Percentiles rank a stretch among this genome's conserved stretches.
phyloP scores from a whole-genome alignment of 1,284 basidiomycete genomes.

The Ganoderma sp. region DNA sequence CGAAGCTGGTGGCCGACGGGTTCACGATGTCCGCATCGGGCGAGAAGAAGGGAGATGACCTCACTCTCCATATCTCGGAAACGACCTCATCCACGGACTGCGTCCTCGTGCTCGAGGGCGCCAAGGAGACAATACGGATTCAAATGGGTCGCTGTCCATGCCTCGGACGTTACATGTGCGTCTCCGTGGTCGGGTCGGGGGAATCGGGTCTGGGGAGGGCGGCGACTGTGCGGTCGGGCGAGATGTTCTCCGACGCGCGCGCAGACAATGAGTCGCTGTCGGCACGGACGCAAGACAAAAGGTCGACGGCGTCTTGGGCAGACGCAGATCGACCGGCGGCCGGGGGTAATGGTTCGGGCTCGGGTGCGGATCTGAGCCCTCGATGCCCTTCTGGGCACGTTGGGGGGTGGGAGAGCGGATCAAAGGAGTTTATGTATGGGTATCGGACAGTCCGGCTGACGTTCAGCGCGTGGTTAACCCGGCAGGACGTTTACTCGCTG shows the following conservation, averaged over 20 bases:
- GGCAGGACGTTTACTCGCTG: slow-evolving; percentile 24
- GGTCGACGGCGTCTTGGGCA: background rate
- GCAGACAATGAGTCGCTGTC: slow-evolving; percentile 7
- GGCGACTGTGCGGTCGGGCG: slow-evolving; percentile 11
- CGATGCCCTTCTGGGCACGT: slow-evolving; percentile 26
- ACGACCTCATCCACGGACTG: slow-evolving; percentile 2
- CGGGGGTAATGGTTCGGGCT: background rate
- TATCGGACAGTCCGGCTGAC: slow-evolving; percentile 17
- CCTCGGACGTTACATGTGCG: slow-evolving; percentile 22
- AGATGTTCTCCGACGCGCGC: background rate
- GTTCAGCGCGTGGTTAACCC: slow-evolving; percentile 23
- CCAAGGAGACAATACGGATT: slow-evolving; percentile 19
- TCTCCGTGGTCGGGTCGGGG: slow-evolving; percentile 17
- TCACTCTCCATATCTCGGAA: slow-evolving; percentile 16
- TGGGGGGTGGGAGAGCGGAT: slow-evolving; percentile 23
- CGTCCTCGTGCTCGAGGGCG: slow-evolving; percentile 17
- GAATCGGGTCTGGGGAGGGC: background rate
- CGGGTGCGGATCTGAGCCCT: background rate
- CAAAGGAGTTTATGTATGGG: slow-evolving; percentile 20
- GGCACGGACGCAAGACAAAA: background rate
- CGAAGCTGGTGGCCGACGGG: slow-evolving; percentile 13
- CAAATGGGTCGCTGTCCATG: slow-evolving; percentile 26
- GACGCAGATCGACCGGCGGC: background rate
- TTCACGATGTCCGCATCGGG: slow-evolving; percentile 3
- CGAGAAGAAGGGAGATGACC: slow-evolving; percentile 7